phyloP scores from a whole-genome alignment of 371 early-diverging fungal genomes.

The Apophysomyces ossiformis region DNA sequence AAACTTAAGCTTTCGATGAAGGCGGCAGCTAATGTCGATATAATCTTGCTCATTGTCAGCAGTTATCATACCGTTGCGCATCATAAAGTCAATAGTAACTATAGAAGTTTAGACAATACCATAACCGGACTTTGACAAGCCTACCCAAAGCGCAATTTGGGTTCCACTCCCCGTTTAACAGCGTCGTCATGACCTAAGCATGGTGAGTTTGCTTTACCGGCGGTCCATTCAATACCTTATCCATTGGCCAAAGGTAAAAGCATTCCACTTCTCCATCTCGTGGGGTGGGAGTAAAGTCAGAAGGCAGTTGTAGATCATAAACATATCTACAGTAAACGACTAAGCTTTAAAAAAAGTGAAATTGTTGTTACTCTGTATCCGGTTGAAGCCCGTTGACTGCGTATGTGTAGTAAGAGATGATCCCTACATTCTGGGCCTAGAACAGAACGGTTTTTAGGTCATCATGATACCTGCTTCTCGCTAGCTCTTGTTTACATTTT shows the following conservation, averaged over 20 bases:
- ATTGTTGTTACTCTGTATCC: slow-evolving; percentile 67
- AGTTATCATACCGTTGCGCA: slow-evolving; percentile 75
- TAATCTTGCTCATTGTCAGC: slow-evolving; percentile 86
- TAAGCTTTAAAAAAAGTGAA: background rate
- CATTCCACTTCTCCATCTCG: slow-evolving; percentile 91
- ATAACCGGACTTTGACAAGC: background rate
- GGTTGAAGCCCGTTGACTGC: slow-evolving; percentile 67
- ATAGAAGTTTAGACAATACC: slow-evolving; percentile 2
- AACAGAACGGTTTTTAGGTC: background rate
- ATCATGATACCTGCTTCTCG: background rate
- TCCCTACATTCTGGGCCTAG: slow-evolving; percentile 61
- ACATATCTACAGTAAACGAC: slow-evolving; percentile 56
- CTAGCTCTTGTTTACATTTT: slow-evolving; percentile 28
- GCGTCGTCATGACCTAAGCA: slow-evolving; percentile 49
- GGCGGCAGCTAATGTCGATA: slow-evolving; percentile 65
- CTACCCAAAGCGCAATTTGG: slow-evolving; percentile 81
- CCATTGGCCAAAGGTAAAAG: slow-evolving; percentile 77
- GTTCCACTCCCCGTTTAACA: slow-evolving; percentile 79
- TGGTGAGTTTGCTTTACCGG: background rate
- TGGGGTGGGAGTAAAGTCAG: slow-evolving; percentile 68
- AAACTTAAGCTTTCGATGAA: slow-evolving; percentile 71
- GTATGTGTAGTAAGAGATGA: slow-evolving; percentile 70
- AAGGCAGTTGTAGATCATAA: slow-evolving; percentile 81
- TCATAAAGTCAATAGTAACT: slow-evolving; percentile 85
- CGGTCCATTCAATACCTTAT: slow-evolving; percentile 50